These are phyloP conservation scores for Trifolium fragiferum DNA, from an alignment of 306 rosid genomes.

Conservation along the genomic window DNA sequence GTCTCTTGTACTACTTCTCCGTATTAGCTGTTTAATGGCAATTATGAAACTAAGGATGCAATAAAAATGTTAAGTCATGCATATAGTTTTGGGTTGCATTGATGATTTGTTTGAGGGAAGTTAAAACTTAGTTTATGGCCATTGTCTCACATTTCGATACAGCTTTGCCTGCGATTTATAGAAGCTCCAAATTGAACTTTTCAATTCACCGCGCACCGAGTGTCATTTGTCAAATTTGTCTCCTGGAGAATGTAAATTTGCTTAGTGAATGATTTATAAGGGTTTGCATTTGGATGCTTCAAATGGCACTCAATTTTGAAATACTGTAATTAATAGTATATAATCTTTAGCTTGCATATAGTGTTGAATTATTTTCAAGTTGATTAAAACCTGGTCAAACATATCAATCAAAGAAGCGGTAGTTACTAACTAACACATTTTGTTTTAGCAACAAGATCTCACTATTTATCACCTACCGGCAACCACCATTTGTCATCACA, in stretches of 20 bases:
- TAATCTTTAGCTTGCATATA: not conserved
- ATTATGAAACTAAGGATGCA: not conserved
- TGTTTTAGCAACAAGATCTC: constrained; percentile 1
- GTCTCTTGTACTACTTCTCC: not conserved
- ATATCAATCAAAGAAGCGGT: not conserved
- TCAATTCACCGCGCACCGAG: no score
- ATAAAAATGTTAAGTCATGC: not conserved
- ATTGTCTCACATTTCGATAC: no score
- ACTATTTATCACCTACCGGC: constrained; percentile 4
- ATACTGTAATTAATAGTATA: not conserved
- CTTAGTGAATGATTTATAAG: not conserved
- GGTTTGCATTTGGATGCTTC: not conserved
- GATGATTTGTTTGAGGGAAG: not conserved
- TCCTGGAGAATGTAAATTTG: no score
- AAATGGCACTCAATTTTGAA: not conserved
- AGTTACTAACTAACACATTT: not conserved
- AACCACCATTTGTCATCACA: constrained; percentile 4
- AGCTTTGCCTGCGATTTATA: no score
- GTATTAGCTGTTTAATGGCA: not conserved
- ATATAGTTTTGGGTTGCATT: not conserved
- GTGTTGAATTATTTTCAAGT: not conserved
- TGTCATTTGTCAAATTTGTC: no score
- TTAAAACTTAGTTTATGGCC: no score
- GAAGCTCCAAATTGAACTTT: no score
- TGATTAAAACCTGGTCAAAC: not conserved